A percentile compares a stretch with the other conserved stretches of the same genome.
Conservation (phyloP, 1,139 yeast genomes). For the Yamadazyma dushanensis region DNA sequence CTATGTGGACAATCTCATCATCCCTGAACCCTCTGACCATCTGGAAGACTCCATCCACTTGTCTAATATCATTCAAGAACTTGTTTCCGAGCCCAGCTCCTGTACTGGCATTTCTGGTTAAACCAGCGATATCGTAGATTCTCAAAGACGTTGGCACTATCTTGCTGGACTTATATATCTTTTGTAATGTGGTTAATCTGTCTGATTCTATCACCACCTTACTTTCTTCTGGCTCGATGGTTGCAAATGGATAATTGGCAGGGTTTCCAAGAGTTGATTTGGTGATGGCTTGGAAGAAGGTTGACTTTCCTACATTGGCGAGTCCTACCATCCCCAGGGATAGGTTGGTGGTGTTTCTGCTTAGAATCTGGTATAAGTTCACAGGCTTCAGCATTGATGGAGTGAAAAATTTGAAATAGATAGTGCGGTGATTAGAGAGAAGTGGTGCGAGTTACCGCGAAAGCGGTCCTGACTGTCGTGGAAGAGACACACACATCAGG, state of each 20-base stretch:
- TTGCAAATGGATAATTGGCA: conserved; percentile 80
- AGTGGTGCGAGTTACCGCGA: too few species aligned
- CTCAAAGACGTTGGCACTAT: conserved; percentile 57
- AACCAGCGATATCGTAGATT: conserved; percentile 72
- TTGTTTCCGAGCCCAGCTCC: conserved; percentile 82
- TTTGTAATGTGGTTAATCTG: conserved; percentile 43
- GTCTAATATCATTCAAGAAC: conserved; percentile 67
- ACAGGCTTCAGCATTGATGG: conserved; percentile 3
- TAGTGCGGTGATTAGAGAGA: background rate
- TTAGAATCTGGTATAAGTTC: conserved; percentile 27
- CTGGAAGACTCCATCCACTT: conserved; percentile 74
- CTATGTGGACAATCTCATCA: conserved; percentile 72
- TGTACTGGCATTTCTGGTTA: conserved; percentile 68
- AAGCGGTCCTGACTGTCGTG: too few species aligned
- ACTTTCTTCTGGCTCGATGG: conserved; percentile 74
- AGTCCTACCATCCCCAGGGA: conserved; percentile 66
- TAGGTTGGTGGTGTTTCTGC: conserved; percentile 57
- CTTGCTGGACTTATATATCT: conserved; percentile 51
- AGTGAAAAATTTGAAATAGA: conserved; percentile 1
- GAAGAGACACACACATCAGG: too few species aligned
- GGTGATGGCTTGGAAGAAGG: conserved; percentile 70
- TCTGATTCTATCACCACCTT: conserved; percentile 56
- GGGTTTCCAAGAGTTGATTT: conserved; percentile 69
- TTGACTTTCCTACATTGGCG: conserved; percentile 77
- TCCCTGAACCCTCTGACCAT: conserved; percentile 67